A percentile compares a stretch with the other conserved stretches of the same genome.
Conservation (phyloP, 345 rosid genomes). For the Jatropha curcas region DNA sequence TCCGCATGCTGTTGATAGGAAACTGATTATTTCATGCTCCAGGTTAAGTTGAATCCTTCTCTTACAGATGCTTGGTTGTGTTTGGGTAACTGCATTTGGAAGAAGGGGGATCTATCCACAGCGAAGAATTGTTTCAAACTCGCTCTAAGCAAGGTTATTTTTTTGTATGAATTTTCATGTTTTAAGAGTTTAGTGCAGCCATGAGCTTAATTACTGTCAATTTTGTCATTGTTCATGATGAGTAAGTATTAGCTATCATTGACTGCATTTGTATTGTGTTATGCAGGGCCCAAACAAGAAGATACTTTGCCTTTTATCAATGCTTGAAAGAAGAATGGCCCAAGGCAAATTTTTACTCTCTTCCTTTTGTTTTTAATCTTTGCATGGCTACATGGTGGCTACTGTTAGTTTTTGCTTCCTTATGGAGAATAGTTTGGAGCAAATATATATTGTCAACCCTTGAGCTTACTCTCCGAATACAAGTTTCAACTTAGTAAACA, state of each 20-base stretch:
- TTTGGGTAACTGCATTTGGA: constrained; percentile 74
- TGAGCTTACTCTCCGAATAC: not conserved
- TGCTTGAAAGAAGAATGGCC: constrained; percentile 75
- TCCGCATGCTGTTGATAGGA: constrained; percentile 14
- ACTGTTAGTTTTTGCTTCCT: not conserved
- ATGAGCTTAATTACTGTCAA: not conserved
- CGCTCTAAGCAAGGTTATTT: constrained; percentile 62
- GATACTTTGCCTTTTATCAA: constrained; percentile 66
- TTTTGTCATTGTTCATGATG: not conserved
- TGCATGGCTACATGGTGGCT: not conserved
- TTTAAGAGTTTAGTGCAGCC: not conserved
- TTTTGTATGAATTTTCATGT: not conserved
- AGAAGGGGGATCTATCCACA: constrained; percentile 69
- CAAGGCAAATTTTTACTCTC: constrained; percentile 45
- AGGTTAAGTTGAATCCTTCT: constrained; percentile 78
- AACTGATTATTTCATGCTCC: constrained; percentile 28
- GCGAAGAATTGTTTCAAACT: constrained; percentile 72
- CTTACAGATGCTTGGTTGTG: constrained; percentile 79
- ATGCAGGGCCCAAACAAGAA: constrained; percentile 65
- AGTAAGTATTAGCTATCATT: constrained; percentile 1
- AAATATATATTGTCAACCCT: not conserved
- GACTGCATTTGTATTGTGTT: constrained; percentile 6
- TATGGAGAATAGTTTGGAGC: not conserved
- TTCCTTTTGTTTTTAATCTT: constrained; percentile 1
- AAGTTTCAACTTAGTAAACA: not conserved